Percentiles rank a stretch among this genome's conserved stretches.
phyloP scores from a whole-genome alignment of 2,329 filamentous ascomycete species.

The Clonostachys rhizophaga region DNA sequence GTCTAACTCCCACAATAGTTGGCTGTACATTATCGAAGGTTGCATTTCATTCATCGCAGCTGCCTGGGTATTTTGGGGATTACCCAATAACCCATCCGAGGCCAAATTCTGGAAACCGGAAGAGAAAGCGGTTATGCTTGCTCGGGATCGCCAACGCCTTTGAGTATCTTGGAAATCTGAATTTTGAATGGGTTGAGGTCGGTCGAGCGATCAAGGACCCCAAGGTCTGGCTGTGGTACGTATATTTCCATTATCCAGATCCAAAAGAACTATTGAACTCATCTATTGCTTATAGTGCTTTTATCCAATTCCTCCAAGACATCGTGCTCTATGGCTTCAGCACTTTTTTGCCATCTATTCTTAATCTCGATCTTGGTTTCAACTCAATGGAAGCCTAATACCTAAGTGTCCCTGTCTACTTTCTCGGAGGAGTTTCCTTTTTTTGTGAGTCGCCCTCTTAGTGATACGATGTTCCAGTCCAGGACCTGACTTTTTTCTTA shows the following conservation, averaged over 20 bases:
- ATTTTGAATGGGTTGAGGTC: conserved; percentile 46
- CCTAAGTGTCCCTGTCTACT: conserved; percentile 52
- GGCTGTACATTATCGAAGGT: conserved; percentile 56
- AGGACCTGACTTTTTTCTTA: neutral
- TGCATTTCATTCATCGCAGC: conserved; percentile 19
- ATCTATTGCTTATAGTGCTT: conserved; percentile 12
- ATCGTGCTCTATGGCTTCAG: conserved; percentile 52
- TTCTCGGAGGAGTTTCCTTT: conserved; percentile 40
- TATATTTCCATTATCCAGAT: neutral
- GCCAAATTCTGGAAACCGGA: conserved; percentile 43
- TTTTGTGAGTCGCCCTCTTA: conserved; percentile 15
- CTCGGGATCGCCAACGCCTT: conserved; percentile 35
- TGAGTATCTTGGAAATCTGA: conserved; percentile 40
- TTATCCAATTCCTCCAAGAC: conserved; percentile 46
- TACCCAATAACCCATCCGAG: conserved; percentile 24
- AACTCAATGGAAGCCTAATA: conserved; percentile 43
- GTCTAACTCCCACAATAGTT: conserved; percentile 27
- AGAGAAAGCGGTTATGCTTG: conserved; percentile 43
- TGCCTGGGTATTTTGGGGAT: conserved; percentile 20
- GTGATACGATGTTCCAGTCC: neutral
- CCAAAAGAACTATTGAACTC: neutral
- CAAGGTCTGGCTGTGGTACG: conserved; percentile 43
- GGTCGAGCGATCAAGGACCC: conserved; percentile 38
- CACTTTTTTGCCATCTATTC: conserved; percentile 52
- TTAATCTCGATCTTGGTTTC: conserved; percentile 43